Conservation (phyloP, 805 yeast species). For the Ogataea paraovalis region DNA sequence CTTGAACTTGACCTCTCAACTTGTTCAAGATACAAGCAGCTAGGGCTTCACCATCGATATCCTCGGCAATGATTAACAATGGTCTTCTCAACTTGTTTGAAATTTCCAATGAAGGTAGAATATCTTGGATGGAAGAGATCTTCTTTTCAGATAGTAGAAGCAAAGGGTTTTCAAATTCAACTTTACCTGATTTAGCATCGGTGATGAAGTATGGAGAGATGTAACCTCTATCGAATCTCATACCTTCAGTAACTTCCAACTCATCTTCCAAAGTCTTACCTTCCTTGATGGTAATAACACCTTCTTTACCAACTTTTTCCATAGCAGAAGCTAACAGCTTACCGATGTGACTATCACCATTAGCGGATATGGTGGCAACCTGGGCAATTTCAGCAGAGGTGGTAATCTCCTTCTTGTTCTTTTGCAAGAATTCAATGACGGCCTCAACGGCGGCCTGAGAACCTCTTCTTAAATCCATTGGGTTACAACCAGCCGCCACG, state of each 20-base stretch:
- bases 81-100: constrained; percentile 94
- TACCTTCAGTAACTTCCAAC: constrained; percentile 95
- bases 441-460: constrained; percentile 95
- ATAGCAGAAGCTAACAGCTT: constrained; percentile 87
- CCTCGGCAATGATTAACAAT: constrained; percentile 89
- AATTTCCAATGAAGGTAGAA: constrained; percentile 87
- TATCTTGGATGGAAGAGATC: constrained; percentile 83
- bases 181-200: constrained; percentile 87
- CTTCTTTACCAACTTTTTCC: constrained; percentile 99
- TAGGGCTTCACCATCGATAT: constrained; percentile 95
- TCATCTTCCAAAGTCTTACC: constrained; percentile 97
- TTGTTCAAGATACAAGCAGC: constrained; percentile 97
- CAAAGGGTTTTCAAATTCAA: constrained; percentile 92
- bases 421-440: constrained; percentile 77
- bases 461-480: constrained; percentile 97
- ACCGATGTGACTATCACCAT: constrained; percentile 94
- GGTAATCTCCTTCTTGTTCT: constrained; percentile 88
- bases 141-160: constrained; percentile 88
- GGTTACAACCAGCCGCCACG: constrained; percentile 98
- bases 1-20: constrained; percentile 97
- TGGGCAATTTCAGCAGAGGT: constrained; percentile 94
- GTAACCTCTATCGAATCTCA: constrained; percentile 97
- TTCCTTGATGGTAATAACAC: constrained; percentile 96
- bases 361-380: constrained; percentile 97
- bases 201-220: constrained; percentile 96